Conservation (phyloP, 495 filamentous ascomycete species). For the Penicillium cinerascens region DNA sequence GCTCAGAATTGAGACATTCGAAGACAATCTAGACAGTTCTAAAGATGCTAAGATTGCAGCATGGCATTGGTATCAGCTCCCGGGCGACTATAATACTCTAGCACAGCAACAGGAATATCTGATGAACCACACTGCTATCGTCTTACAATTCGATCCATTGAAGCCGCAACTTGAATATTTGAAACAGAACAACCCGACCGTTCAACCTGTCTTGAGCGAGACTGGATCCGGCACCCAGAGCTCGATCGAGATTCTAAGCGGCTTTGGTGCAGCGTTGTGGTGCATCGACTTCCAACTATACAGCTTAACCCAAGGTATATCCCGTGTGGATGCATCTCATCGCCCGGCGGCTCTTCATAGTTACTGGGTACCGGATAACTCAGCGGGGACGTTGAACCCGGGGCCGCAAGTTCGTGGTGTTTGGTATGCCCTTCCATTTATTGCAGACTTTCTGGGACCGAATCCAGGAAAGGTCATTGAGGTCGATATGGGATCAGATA, state of each 20-base stretch:
- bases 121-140: conserved; percentile 26
- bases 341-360: conserved; percentile 11
- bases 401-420: conserved; percentile 12
- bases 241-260: conserved; percentile 1
- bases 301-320: conserved; percentile 10
- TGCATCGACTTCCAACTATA: conserved; percentile 16
- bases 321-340: conserved; percentile 10
- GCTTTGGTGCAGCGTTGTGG: conserved; percentile 16
- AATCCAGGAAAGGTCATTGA: too few species aligned
- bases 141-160: conserved; percentile 3
- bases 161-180: neutral
- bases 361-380: conserved; percentile 17
- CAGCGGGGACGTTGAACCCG: neutral
- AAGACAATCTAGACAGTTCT: too few species aligned
- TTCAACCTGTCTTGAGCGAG: conserved; percentile 13
- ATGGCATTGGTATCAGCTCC: conserved; percentile 22
- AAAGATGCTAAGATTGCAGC: conserved; percentile 16
- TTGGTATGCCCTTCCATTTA: conserved; percentile 10
- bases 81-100: too few species aligned
- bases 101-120: conserved; percentile 1
- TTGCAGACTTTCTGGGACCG: conserved; percentile 15
- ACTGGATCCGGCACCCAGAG: conserved; percentile 3
- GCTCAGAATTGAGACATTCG: too few species aligned
- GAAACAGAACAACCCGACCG: neutral
- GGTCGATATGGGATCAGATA: too few species aligned